Conservation (phyloP, 768 basidiomycete genomes). For the Sporobolomyces phaffii region DNA sequence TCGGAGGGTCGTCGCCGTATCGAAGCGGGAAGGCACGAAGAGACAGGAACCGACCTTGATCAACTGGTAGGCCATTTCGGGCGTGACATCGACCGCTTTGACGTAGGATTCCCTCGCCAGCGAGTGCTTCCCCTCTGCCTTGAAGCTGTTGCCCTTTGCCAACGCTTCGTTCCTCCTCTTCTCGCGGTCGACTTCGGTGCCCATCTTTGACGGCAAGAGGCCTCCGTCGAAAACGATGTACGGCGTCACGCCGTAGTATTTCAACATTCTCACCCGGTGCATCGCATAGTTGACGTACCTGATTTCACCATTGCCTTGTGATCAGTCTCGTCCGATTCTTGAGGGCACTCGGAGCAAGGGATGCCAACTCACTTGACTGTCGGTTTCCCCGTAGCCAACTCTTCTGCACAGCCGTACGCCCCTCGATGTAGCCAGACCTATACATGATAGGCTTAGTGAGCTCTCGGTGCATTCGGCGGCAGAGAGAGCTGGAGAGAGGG, state of each 20-base stretch:
- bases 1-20: no score
- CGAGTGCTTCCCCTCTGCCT: slow-evolving; percentile 67
- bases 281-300: slow-evolving; percentile 97
- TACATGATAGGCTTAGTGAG: no score
- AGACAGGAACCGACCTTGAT: slow-evolving; percentile 87
- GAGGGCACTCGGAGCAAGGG: no score
- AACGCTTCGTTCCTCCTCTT: slow-evolving; percentile 61
- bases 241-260: slow-evolving; percentile 75
- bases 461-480: not conserved
- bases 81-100: slow-evolving; percentile 90
- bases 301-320: not conserved
- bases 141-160: slow-evolving; percentile 63
- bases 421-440: slow-evolving; percentile 55
- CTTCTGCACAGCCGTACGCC: slow-evolving; percentile 79
- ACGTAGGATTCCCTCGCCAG: slow-evolving; percentile 83
- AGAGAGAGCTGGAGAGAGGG: not conserved
- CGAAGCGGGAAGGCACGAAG: no score
- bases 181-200: slow-evolving; percentile 63
- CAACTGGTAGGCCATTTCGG: slow-evolving; percentile 93
- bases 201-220: slow-evolving; percentile 85
- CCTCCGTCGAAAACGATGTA: slow-evolving; percentile 96
- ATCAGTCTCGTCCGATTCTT: no score
- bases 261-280: slow-evolving; percentile 78
- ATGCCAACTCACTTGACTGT: slow-evolving; percentile 62
- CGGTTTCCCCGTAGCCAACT: slow-evolving; percentile 73